Evolutionary conservation across 2,329 filamentous ascomycete species (phyloP).

Genomic region (Chaetomium sp.): DNA sequence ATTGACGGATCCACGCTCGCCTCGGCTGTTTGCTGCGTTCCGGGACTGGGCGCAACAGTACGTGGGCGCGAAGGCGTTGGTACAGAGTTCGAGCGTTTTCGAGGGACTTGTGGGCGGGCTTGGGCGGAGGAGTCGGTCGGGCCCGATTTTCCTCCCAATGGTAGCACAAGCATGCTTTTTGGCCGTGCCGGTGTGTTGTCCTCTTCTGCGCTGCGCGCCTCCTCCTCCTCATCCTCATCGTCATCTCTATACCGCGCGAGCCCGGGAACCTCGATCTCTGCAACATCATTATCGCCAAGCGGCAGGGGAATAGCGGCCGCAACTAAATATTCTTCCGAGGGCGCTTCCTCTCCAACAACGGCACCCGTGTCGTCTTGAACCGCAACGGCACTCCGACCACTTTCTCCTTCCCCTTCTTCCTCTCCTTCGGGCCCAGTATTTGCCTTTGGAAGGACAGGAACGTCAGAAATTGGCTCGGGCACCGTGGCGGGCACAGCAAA

Average conservation of each 20-base stretch:
- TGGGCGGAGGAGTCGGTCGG: constrained; percentile 30
- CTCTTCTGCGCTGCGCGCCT: constrained; percentile 33
- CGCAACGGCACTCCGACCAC: neutral
- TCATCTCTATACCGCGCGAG: constrained; percentile 58
- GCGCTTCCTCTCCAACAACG: neutral
- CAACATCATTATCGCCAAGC: constrained; percentile 58
- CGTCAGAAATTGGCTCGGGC: constrained; percentile 24
- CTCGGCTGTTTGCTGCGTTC: neutral
- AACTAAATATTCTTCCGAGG: constrained; percentile 36
- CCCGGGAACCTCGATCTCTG: constrained; percentile 75
- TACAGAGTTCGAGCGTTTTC: constrained; percentile 45
- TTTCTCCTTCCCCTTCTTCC: constrained; percentile 5
- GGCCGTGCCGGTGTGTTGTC: constrained; percentile 33
- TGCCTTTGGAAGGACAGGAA: too few relatives aligned
- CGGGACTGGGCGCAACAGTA: neutral
- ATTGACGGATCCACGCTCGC: neutral
- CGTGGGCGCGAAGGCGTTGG: constrained; percentile 33
- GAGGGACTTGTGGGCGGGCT: constrained; percentile 30
- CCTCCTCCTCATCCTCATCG: constrained; percentile 41
- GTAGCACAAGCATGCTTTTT: constrained; percentile 39
- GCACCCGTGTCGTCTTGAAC: too few relatives aligned
- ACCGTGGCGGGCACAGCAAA: constrained; percentile 34
- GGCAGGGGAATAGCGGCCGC: constrained; percentile 64
- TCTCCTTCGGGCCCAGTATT: constrained; percentile 26
- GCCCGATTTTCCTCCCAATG: constrained; percentile 25